phyloP scores from a whole-genome alignment of 1,139 yeast genomes.

The Diutina neorugosa region DNA sequence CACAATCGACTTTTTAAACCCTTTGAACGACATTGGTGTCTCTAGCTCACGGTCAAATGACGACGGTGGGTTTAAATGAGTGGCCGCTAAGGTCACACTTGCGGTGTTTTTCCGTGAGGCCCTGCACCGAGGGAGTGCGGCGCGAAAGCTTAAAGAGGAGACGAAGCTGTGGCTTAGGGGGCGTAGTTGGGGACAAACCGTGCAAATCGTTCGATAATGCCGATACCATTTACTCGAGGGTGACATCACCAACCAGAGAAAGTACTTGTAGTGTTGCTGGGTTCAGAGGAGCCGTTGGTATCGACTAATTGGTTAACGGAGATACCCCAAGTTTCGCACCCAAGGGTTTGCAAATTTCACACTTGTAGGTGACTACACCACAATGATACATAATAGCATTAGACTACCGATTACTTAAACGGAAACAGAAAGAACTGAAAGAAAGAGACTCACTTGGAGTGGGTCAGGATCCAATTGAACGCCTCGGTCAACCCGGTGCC shows the following conservation, averaged over 20 bases:
- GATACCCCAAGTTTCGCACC: too few relatives aligned
- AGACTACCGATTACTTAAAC: neutral
- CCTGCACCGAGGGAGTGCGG: neutral
- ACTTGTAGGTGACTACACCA: too few relatives aligned
- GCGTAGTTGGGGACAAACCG: too few relatives aligned
- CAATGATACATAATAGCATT: too few relatives aligned
- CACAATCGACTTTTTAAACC: conserved; percentile 73
- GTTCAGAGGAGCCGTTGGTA: too few relatives aligned
- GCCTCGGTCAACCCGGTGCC: conserved; percentile 71
- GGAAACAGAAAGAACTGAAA: neutral
- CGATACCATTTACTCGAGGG: too few relatives aligned
- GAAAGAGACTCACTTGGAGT: conserved; percentile 23
- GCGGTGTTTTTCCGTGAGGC: neutral
- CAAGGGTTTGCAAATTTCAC: too few relatives aligned
- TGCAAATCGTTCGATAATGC: too few relatives aligned
- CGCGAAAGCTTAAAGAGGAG: neutral
- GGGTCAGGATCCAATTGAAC: conserved; percentile 61
- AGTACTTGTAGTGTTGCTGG: too few relatives aligned
- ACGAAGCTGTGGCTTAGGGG: neutral
- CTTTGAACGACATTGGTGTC: conserved; percentile 77
- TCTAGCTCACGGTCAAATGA: neutral
- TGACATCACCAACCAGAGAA: too few relatives aligned
- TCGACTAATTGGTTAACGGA: too few relatives aligned
- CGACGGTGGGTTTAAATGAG: neutral
- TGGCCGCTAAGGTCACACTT: neutral